Evolutionary conservation across 2,329 filamentous ascomycete genomes (phyloP).

Genomic region (Fonsecaea multimorphosa): DNA sequence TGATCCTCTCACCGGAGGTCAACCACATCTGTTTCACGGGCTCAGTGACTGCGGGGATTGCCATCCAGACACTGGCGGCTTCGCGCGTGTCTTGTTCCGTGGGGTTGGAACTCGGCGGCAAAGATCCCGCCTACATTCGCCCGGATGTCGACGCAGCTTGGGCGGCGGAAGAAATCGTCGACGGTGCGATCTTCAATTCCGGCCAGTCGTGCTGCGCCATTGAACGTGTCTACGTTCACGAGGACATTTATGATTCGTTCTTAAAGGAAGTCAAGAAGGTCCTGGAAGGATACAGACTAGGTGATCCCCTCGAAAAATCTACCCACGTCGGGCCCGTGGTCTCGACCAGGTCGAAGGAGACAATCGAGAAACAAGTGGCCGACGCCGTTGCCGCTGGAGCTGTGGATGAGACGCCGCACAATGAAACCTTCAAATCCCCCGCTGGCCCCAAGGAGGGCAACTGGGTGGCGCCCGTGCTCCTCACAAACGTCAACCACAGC

Average conservation of each 20-base stretch:
- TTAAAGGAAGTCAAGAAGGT: slow-evolving; percentile 79
- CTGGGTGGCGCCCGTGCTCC: slow-evolving; percentile 83
- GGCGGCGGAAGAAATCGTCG: slow-evolving; percentile 93
- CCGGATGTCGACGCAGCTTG: slow-evolving; percentile 85
- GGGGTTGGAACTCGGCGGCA: slow-evolving; percentile 89
- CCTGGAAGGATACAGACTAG: slow-evolving; percentile 79
- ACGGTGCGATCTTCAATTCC: slow-evolving; percentile 96
- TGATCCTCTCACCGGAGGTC: slow-evolving; percentile 78
- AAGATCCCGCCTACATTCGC: slow-evolving; percentile 90
- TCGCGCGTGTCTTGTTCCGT: slow-evolving; percentile 70
- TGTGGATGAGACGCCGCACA: slow-evolving; percentile 80
- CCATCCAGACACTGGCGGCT: slow-evolving; percentile 82
- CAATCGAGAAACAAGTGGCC: slow-evolving; percentile 77
- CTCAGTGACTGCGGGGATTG: slow-evolving; percentile 83
- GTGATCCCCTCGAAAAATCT: slow-evolving; percentile 79
- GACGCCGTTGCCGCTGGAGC: slow-evolving; percentile 86
- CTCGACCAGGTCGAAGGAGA: slow-evolving; percentile 76
- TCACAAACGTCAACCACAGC: slow-evolving; percentile 77
- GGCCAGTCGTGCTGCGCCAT: slow-evolving; percentile 97
- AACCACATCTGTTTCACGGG: slow-evolving; percentile 91
- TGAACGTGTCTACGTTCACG: slow-evolving; percentile 89
- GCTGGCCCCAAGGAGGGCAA: slow-evolving; percentile 75
- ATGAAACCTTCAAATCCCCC: slow-evolving; percentile 74
- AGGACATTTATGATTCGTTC: slow-evolving; percentile 82
- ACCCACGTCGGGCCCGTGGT: slow-evolving; percentile 90